Evolutionary conservation across 306 rosid genomes (phyloP), one percentile per base, ranked within the genome.

Genomic region (Fragaria ananassa): DNA sequence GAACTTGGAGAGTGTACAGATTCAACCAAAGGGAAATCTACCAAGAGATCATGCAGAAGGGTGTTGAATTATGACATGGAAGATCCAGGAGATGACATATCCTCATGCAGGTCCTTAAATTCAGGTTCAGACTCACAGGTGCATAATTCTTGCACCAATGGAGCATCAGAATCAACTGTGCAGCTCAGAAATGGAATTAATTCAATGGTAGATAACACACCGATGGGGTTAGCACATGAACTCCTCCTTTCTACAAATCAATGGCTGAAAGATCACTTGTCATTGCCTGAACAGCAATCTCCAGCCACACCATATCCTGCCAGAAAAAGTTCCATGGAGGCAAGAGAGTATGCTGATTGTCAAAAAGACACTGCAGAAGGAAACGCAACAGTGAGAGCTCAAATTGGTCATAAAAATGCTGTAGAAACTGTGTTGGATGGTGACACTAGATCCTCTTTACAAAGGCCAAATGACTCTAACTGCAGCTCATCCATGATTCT

Each of bases 31-130:
- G 70, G 15, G 21, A 66, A 84, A 47, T 66, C 84, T 65, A 68
- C 76, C 19, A 82, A 73, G 64, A 85, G 80, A 76, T 78, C 89
- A 37, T 85, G 89, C 78, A 85, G 77, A 67, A 85, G 86, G 88
- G 77, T 78, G 75, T 87, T 91, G 57, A 85, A 85, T 45, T 93
- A 82, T 87, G 91, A 73, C 8, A 68, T 29, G 17, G 82, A 45
- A 71, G 79, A 83, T 74, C 81, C 70, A n/a, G 76, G 63, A 88
- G 82, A 80, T 64, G 83, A 75, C 64, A 74, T 72, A 66, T 83
- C 83, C 66, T 49, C 68, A 37, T 66, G 79, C 74, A 74, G 77
- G 54, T 70, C 69, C 77, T 44, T 21, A 10, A 47, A 75, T 61
- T 66, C 72, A 51, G 74, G 49, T 71, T 47, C 57, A 29, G 79